These are phyloP conservation scores for Aspergillus sclerotiicarbonarius DNA, from an alignment of 495 filamentous ascomycete species.

Conservation along the genomic window DNA sequence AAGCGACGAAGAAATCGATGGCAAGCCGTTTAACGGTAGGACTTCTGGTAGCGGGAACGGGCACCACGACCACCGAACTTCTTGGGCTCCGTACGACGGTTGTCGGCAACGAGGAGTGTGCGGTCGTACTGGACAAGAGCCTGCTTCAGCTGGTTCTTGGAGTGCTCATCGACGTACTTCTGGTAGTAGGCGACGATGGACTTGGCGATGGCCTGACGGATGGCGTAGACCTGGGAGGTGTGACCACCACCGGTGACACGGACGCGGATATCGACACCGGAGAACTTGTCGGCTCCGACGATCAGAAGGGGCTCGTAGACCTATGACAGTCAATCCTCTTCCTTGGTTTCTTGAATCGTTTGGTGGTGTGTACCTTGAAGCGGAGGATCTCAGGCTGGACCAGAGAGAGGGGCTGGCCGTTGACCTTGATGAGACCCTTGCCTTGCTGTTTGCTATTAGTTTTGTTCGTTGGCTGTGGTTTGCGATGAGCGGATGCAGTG, in stretches of 20 bases:
- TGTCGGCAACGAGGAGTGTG: conserved; percentile 95
- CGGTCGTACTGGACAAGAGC: conserved; percentile 92
- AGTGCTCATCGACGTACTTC: conserved; percentile 99
- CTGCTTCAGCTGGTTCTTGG: conserved; percentile 98
- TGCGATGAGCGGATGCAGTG: background rate
- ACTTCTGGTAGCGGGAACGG: conserved; percentile 94
- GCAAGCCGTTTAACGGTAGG: conserved; percentile 57
- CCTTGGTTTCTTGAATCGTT: conserved; percentile 4
- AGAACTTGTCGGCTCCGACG: conserved; percentile 94
- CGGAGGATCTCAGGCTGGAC: conserved; percentile 95
- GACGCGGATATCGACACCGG: conserved; percentile 94
- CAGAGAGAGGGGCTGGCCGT: conserved; percentile 91
- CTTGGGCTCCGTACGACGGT: conserved; percentile 91
- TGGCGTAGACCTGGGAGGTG: conserved; percentile 96
- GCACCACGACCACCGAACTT: conserved; percentile 87
- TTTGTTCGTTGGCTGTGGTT: conserved; percentile 7
- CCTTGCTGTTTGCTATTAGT: conserved; percentile 61
- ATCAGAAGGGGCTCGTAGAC: conserved; percentile 98
- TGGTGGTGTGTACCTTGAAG: conserved; percentile 69
- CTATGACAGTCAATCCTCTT: conserved; percentile 40
- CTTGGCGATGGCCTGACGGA: conserved; percentile 98
- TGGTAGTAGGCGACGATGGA: conserved; percentile 99
- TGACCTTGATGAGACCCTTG: conserved; percentile 96
- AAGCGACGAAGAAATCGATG: conserved; percentile 11
- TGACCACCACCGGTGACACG: conserved; percentile 97